Conservation (phyloP, 192 early-diverging fungal genomes). For the Physocladia obscura region DNA sequence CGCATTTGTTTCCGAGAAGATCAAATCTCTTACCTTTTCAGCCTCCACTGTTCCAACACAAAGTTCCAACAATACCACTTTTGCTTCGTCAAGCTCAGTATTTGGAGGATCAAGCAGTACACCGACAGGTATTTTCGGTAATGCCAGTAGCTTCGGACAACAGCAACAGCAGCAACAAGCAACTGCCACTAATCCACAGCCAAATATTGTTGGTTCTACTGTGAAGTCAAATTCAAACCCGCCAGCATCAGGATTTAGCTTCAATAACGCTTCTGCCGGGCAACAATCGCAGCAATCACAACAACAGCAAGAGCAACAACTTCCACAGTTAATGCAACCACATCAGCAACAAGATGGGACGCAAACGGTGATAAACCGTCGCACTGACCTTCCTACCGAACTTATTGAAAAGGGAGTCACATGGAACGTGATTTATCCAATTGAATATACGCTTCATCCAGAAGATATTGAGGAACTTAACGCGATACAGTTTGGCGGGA, state of each 20-base stretch:
- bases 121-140: neutral
- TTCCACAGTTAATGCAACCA: neutral
- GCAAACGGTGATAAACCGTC: neutral
- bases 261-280: neutral
- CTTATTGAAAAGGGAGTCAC: neutral
- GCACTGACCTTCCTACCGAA: neutral
- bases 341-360: neutral
- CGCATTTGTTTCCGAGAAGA: neutral
- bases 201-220: neutral
- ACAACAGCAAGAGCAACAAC: neutral
- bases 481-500: neutral
- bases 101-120: neutral
- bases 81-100: neutral
- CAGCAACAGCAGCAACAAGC: neutral
- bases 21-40: neutral
- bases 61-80: neutral
- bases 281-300: neutral
- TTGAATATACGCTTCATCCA: neutral
- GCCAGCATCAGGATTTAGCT: neutral
- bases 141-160: neutral
- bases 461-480: conserved; percentile 11
- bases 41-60: neutral
- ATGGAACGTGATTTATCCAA: conserved; percentile 6
- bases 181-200: neutral
- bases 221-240: neutral